Base-by-base conservation (phyloP, 129 eudicot genomes). In the Solidago caesia region DNA sequence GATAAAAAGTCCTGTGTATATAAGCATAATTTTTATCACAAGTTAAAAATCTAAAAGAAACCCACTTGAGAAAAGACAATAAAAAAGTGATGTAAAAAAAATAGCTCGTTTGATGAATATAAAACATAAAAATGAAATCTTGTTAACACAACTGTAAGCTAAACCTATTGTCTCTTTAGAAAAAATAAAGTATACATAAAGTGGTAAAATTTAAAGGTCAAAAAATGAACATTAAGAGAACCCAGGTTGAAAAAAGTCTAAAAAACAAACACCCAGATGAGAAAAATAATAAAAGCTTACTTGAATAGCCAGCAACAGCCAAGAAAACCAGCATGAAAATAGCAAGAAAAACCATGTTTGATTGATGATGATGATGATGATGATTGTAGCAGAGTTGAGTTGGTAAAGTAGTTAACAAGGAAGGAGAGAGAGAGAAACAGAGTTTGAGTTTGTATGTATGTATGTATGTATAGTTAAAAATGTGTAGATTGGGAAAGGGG, bases 271-370 rank as follows among this genome's bases (percentile, higher is more conserved):
- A 43, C 46, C 8, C 51, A 65, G 1, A 68, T 47, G 47, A 51
- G 62, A 51, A 39, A 42, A 39, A 65, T 16, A 33, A 44, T 2
- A n/a, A 39, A 46, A 68, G 33, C 86, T 88, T 81, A 91, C 97
- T 82, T 74, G 97, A 82, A 60, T 76, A 81, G 41, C 72, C 72
- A 78, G 86, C 42, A 73, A 83, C 53, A 76, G 96, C 80, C 7
- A 91, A 59, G 84, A 88, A 63, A 48, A 85, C 12, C 51, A 73
- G 49, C 57, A 91, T 69, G 61, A 74, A 74, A 71, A 83, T 27
- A 0, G 77, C 56, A 45, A 78, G 72, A 75, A 75, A 77, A 80
- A 80, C 62, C 97, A 91, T 91, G 76, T 33, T 33, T 12, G 66
- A 60, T 53, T 72, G 39, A 33, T 33, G 3, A 33, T 21, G 21